Base-by-base conservation (phyloP, 179 eudicot species). In the Patellifolia procumbens region DNA sequence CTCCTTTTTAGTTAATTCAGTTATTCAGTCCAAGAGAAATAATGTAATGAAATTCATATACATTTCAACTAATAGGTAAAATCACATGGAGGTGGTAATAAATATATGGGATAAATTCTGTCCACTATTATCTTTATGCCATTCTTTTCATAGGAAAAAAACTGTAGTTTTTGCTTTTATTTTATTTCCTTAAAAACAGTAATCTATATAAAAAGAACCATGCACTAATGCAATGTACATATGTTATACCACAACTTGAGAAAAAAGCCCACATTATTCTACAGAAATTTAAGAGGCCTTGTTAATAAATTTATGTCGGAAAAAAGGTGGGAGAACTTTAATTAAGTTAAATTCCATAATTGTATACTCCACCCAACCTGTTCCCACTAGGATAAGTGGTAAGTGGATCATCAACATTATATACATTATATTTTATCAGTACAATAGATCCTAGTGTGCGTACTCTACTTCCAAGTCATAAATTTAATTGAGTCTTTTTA, bases 341-440 rank as follows among this genome's bases (percentile, higher is more conserved):
- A 63, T 63, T 72, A 72, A 20, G 79, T 20, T 76, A n/a, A 24
- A 73, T 28, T 73, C 52, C 31, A 63, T 31, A 4, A 28, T 1
- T 59, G 31, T 37, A 73, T 72, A 72, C 65, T 42, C 51, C 48
- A 26, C 77, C 77, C 71, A 78, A 62, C 76, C 76, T 72, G 67
- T 66, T 34, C 43, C 78, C 74, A 79, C 74, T n/a, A 29, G 46
- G 51, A 46, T 48, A 35, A n/a, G n/a, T n/a, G n/a, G 29, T 24
- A 58, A 77, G 76, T 78, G 76, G 81, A 79, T 79, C 42, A 73
- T 9, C 77, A 74, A 79, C 77, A 52, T 48, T 20, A 49, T 20
- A 31, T 46, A 12, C 2, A 39, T 39, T 9, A 39, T 39, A 39
- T 3, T 37, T 37, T 2, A 39, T 39, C 0, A 39, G 43, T 39